Evolutionary conservation across 164 flowering plant species (phyloP), one percentile per base, ranked within the genome.

Genomic region (Umbilicus rupestris): DNA sequence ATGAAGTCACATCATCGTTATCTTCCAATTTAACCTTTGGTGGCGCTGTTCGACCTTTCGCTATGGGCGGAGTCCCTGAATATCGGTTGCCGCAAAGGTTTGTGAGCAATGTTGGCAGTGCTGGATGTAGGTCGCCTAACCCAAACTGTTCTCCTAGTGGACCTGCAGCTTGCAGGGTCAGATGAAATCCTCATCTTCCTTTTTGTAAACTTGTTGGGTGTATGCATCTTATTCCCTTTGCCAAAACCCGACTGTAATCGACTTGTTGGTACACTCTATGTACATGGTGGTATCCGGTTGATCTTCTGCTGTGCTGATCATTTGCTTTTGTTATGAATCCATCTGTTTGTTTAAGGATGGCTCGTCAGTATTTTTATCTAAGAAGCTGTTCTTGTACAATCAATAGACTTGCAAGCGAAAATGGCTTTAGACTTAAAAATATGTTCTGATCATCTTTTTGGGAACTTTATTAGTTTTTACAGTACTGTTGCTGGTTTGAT

Each of bases 111-210:
- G 82, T 82, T 17, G 80, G 81, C 30, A 80, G 79, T 20, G 71
- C 82, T 62, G 81, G 74, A 69, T 89, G 95, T 69, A 80, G 86
- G 66, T 80, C 88, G n/a, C 87, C 89, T 1, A 86, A 80, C 71
- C 85, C 87, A n/a, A 78, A 77, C 68, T 86, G 88, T 77, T 84
- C 96, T 15, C 86, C 90, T 0, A 85, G 86, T 57, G 85, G 81
- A n/a, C 84, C 86, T 60, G 75, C 96, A 35, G 83, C 91, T 33
- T 89, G 96, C 74, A 74, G 92, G 77, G 96, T 88, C 66, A 80
- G 96, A 78, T 89, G 80, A 83, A 50, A 50, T 20, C 29, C 20
- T 20, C 29, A 4, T 22, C 15, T 22, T 50, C 9, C 55, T 20
- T n/a, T 50, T 26, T 9, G 14, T 50, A 22, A 50, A 20, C 10